These are phyloP conservation scores for Hypoxylon sp. DNA, from an alignment of 2,329 filamentous ascomycete species.

Conservation along the genomic window DNA sequence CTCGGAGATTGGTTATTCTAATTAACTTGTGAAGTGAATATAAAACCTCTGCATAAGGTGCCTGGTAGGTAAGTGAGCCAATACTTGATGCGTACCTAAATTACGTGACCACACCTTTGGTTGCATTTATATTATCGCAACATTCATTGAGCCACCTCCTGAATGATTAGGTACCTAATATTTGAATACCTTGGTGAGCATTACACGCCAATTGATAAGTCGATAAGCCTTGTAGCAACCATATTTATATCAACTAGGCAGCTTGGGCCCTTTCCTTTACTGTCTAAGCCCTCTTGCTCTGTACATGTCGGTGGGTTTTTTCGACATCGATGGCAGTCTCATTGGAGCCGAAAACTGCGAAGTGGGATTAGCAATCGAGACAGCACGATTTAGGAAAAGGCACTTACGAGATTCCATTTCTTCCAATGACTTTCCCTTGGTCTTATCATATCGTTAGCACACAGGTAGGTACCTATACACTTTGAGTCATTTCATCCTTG, in stretches of 20 bases:
- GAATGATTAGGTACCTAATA: too few relatives aligned
- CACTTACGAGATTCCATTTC: constrained; percentile 30
- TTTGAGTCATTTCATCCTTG: background rate
- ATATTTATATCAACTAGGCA: background rate
- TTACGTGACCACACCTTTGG: too few relatives aligned
- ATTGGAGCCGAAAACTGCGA: constrained; percentile 32
- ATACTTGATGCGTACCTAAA: too few relatives aligned
- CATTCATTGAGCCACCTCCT: too few relatives aligned
- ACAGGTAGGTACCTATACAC: background rate
- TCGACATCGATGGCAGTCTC: constrained; percentile 41
- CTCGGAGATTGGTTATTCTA: too few relatives aligned
- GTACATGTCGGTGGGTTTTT: constrained; percentile 30
- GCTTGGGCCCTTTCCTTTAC: constrained; percentile 1
- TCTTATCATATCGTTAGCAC: constrained; percentile 26
- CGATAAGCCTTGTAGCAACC: background rate
- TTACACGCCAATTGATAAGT: too few relatives aligned
- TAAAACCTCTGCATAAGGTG: too few relatives aligned
- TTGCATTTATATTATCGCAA: too few relatives aligned
- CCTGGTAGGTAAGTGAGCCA: too few relatives aligned
- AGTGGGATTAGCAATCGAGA: constrained; percentile 4
- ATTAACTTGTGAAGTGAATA: too few relatives aligned
- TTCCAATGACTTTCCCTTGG: constrained; percentile 32
- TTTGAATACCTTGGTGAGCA: too few relatives aligned
- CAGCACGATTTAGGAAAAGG: background rate
- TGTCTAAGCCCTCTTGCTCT: constrained; percentile 1